Percentiles rank a stretch among this genome's conserved stretches.
Conservation (phyloP, 345 rosid genomes). For the Rhizophora mangle region DNA sequence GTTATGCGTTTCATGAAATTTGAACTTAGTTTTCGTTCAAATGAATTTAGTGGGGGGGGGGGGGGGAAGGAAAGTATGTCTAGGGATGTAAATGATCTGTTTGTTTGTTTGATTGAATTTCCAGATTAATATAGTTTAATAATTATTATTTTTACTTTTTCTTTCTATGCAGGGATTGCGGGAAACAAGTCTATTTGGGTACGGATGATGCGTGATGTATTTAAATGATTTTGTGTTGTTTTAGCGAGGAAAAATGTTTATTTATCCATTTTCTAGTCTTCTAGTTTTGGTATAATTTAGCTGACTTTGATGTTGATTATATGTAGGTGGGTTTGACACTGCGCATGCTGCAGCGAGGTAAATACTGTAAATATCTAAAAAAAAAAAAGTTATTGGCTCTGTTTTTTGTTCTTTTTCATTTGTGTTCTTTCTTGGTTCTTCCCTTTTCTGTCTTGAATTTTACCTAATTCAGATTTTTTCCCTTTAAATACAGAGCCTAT, state of each 20-base stretch:
- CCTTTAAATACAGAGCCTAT: constrained; percentile 61
- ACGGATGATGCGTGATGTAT: constrained; percentile 26
- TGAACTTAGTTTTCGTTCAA: too few species aligned
- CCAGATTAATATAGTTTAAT: neutral
- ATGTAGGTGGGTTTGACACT: constrained; percentile 92
- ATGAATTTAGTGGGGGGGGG: too few species aligned
- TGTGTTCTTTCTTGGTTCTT: neutral
- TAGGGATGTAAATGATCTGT: neutral
- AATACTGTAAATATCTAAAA: neutral
- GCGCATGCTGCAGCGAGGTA: constrained; percentile 98
- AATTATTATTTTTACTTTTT: neutral
- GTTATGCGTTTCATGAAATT: neutral
- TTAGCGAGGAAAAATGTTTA: neutral
- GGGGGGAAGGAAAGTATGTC: too few species aligned
- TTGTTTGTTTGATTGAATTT: constrained; percentile 6
- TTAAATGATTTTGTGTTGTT: constrained; percentile 8
- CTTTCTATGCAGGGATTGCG: constrained; percentile 75
- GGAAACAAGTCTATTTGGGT: constrained; percentile 97
- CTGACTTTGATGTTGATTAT: constrained; percentile 21
- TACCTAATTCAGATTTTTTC: neutral
- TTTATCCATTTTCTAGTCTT: neutral
- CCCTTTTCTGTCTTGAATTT: neutral
- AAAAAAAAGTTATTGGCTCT: neutral
- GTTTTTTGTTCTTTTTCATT: neutral
- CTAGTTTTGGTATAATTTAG: constrained; percentile 7